Base-by-base conservation (phyloP, 2,329 filamentous ascomycete species). In the Trichoderma sp. region DNA sequence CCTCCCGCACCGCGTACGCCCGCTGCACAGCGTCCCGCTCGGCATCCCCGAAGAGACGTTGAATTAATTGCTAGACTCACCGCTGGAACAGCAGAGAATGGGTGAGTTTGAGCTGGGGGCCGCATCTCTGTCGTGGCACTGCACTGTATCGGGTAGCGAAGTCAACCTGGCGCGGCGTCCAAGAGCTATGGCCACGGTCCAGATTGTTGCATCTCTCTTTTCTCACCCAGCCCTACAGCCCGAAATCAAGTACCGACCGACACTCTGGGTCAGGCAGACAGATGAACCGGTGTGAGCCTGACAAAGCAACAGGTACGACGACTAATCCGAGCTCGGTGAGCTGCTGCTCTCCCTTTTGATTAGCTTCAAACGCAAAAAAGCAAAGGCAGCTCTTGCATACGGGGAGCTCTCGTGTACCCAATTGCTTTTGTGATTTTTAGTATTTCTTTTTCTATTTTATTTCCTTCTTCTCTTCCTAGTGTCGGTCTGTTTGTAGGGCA, bases 1-100 rank as follows among this genome's bases (percentile, higher is more conserved):
- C 67, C 57, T 72, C 58, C 70, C 65, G 70, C 65, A 62, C 32
- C 55, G 70, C 64, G 43, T 61, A 65, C 70, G 70, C 70, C 70
- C 70, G 70, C 70, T 72, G 65, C 70, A 72, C 47, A 59, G 59
- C 71, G 71, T 72, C 66, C 71, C 70, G 70, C 43, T 72, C 71
- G 71, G 71, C 71, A 72, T 72, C 47, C 58, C 71, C 71, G 71
- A 72, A 53, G n/a, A 53, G 23, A 55, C 28, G n/a, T 68, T 32
- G 65, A 34, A 71, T 59, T 63, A 71, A 71, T 71, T 68, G 70
- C 61, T 68, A 71, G 70, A 63, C 64, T 71, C 70, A 71, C 70
- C 70, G 70, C 70, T 71, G 63, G 57, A 68, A 71, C 70, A 71
- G 57, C 64, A 57, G 23, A 61, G 36, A 36, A 69, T 53, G 39